Conservation (phyloP, 345 rosid species). For the Boechera stricta region DNA sequence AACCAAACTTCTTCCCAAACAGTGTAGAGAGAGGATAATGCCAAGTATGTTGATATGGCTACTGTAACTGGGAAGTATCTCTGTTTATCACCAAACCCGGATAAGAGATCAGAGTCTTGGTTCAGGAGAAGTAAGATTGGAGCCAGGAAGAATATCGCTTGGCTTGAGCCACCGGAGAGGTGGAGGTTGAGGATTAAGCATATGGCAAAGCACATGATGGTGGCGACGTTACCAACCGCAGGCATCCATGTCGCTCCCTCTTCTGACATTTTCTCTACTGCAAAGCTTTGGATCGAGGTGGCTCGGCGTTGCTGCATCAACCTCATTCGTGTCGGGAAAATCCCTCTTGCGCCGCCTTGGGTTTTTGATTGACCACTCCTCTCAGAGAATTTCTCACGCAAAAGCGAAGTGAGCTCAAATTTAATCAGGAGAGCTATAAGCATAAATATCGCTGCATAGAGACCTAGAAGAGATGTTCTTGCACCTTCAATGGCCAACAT, state of each 20-base stretch:
- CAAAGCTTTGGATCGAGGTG: slow-evolving; percentile 68
- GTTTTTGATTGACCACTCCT: slow-evolving; percentile 63
- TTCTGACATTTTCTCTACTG: slow-evolving; percentile 90
- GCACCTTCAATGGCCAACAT: slow-evolving; percentile 98
- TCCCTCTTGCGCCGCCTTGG: slow-evolving; percentile 53
- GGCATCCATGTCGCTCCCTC: slow-evolving; percentile 99
- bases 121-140: slow-evolving; percentile 93
- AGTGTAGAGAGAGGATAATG: slow-evolving; percentile 66
- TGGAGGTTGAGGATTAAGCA: slow-evolving; percentile 88
- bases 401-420: slow-evolving; percentile 88
- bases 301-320: slow-evolving; percentile 94
- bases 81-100: slow-evolving; percentile 98
- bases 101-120: slow-evolving; percentile 96
- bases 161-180: slow-evolving; percentile 89
- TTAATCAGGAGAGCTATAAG: slow-evolving; percentile 94
- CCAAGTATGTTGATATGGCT: slow-evolving; percentile 77
- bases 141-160: slow-evolving; percentile 94
- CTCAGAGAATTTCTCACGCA: slow-evolving; percentile 85
- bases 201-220: slow-evolving; percentile 93
- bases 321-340: slow-evolving; percentile 76
- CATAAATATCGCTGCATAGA: slow-evolving; percentile 97
- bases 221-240: slow-evolving; percentile 90
- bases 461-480: slow-evolving; percentile 95
- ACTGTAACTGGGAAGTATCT: slow-evolving; percentile 93
- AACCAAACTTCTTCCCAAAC: slow-evolving; percentile 90